A percentile compares a stretch with the other conserved stretches of the same genome.
These are phyloP conservation scores for Tephrocybe sp. DNA, from an alignment of 768 basidiomycete genomes.

Conservation along the genomic window DNA sequence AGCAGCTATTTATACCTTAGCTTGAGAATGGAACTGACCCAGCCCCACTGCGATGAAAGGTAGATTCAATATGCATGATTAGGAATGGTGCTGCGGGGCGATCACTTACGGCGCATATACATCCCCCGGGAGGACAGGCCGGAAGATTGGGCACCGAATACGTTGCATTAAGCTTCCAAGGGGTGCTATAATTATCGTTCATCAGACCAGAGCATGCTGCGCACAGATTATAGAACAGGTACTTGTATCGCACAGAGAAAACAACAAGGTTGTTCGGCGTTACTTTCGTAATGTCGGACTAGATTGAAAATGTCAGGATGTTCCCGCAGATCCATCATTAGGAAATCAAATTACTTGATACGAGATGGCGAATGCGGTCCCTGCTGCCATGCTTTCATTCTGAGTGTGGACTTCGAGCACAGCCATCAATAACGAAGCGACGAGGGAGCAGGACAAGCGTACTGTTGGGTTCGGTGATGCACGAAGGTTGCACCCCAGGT, in stretches of 20 bases:
- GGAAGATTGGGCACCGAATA: slow-evolving; percentile 53
- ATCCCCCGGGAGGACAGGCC: slow-evolving; percentile 47
- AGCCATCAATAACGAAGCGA: background rate
- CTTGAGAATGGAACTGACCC: slow-evolving; percentile 31
- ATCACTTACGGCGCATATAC: slow-evolving; percentile 48
- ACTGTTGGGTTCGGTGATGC: slow-evolving; percentile 52
- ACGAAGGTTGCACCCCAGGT: slow-evolving; percentile 32
- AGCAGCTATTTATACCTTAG: background rate
- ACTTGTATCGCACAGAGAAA: slow-evolving; percentile 51
- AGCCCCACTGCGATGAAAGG: slow-evolving; percentile 43
- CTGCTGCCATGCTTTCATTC: slow-evolving; percentile 49
- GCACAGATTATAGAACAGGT: background rate
- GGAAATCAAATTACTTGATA: slow-evolving; percentile 35
- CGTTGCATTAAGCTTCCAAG: slow-evolving; percentile 45
- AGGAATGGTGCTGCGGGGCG: background rate
- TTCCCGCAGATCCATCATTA: background rate
- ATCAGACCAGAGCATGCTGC: background rate
- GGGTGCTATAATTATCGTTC: slow-evolving; percentile 34
- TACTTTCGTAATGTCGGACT: slow-evolving; percentile 48
- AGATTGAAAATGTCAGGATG: background rate
- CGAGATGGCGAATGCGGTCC: slow-evolving; percentile 55
- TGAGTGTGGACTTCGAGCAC: slow-evolving; percentile 47
- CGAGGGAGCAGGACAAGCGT: slow-evolving; percentile 11
- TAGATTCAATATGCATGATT: background rate
- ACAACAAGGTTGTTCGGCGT: slow-evolving; percentile 50